These are phyloP conservation scores for Neofusicoccum umdonicola DNA, from an alignment of 2,329 filamentous ascomycete genomes.

Conservation along the genomic window DNA sequence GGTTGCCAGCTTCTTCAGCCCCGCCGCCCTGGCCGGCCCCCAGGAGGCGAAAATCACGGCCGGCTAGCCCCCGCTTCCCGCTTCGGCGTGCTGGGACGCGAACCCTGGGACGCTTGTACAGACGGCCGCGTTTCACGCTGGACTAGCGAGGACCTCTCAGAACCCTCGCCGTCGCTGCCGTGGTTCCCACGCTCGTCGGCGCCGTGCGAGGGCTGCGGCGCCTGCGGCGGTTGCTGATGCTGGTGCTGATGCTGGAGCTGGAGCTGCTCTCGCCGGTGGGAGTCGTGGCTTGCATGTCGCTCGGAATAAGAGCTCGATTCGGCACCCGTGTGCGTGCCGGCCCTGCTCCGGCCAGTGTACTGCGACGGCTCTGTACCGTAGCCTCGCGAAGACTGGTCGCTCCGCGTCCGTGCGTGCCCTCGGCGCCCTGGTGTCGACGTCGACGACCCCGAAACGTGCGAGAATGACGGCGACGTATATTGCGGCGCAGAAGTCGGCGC, in stretches of 20 bases:
- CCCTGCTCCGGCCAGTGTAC: slow-evolving; percentile 11
- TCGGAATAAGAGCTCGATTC: slow-evolving; percentile 15
- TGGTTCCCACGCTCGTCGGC: not conserved
- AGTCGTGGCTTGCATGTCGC: slow-evolving; percentile 14
- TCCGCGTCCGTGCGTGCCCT: slow-evolving; percentile 18
- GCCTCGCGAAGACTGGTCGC: slow-evolving; percentile 14
- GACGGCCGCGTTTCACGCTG: slow-evolving; percentile 13
- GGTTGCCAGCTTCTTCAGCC: not conserved
- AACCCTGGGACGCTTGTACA: slow-evolving; percentile 9
- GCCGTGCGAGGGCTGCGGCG: not conserved
- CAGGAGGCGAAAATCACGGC: not conserved
- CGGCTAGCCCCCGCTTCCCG: slow-evolving; percentile 9
- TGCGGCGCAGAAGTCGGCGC: slow-evolving; percentile 51
- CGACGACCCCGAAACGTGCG: slow-evolving; percentile 15
- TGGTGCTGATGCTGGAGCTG: not conserved
- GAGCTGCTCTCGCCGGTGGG: slow-evolving; percentile 4
- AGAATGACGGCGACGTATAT: slow-evolving; percentile 30
- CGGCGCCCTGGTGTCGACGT: slow-evolving; percentile 14
- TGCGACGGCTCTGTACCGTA: slow-evolving; percentile 8
- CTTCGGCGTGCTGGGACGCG: slow-evolving; percentile 14
- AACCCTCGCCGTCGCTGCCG: slow-evolving; percentile 6
- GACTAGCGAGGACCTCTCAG: slow-evolving; percentile 8
- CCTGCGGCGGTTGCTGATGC: not conserved
- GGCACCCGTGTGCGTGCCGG: slow-evolving; percentile 15
- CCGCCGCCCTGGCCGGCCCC: not conserved